Evolutionary conservation across 2,329 filamentous ascomycete species (phyloP).

Genomic region (Lasiodiplodia gonubiensis): DNA sequence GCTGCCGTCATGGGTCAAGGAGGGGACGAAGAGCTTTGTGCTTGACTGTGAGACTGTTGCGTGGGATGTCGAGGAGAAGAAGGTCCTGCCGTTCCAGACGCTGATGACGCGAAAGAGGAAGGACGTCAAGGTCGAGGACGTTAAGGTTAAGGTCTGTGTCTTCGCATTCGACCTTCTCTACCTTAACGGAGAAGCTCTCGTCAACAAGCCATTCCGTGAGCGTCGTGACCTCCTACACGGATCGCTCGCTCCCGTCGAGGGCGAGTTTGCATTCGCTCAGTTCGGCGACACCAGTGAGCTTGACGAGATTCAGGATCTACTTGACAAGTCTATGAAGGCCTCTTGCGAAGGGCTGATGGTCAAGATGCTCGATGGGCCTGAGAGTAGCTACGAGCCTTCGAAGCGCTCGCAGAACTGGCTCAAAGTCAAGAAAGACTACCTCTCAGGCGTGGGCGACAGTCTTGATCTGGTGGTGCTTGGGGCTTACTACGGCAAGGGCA

Average conservation of each 20-base stretch:
- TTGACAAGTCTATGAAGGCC: slow-evolving; percentile 94
- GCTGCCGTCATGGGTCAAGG: slow-evolving; percentile 86
- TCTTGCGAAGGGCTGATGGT: slow-evolving; percentile 99
- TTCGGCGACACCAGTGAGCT: slow-evolving; percentile 86
- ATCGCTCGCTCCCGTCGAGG: slow-evolving; percentile 79
- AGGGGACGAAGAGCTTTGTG: slow-evolving; percentile 91
- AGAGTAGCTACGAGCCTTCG: slow-evolving; percentile 94
- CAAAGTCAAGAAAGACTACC: slow-evolving; percentile 98
- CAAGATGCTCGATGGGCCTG: slow-evolving; percentile 94
- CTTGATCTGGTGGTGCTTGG: slow-evolving; percentile 95
- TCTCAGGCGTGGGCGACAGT: slow-evolving; percentile 90
- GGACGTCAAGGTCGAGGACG: slow-evolving; percentile 92
- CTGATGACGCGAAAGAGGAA: slow-evolving; percentile 98
- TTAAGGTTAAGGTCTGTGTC: slow-evolving; percentile 95
- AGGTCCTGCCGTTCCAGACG: slow-evolving; percentile 95
- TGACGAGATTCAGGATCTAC: slow-evolving; percentile 88
- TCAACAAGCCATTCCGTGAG: slow-evolving; percentile 84
- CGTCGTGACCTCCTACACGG: slow-evolving; percentile 75
- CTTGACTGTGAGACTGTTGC: slow-evolving; percentile 98
- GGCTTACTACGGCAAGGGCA: slow-evolving; percentile 92
- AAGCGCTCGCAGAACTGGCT: slow-evolving; percentile 98
- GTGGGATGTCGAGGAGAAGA: slow-evolving; percentile 94
- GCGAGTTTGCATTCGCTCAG: slow-evolving; percentile 90
- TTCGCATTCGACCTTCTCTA: slow-evolving; percentile 96
- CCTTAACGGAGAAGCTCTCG: slow-evolving; percentile 86